Percentiles rank a stretch among this genome's conserved stretches.
phyloP scores from a whole-genome alignment of 179 eudicot genomes.

The Amaranthus tricolor region DNA sequence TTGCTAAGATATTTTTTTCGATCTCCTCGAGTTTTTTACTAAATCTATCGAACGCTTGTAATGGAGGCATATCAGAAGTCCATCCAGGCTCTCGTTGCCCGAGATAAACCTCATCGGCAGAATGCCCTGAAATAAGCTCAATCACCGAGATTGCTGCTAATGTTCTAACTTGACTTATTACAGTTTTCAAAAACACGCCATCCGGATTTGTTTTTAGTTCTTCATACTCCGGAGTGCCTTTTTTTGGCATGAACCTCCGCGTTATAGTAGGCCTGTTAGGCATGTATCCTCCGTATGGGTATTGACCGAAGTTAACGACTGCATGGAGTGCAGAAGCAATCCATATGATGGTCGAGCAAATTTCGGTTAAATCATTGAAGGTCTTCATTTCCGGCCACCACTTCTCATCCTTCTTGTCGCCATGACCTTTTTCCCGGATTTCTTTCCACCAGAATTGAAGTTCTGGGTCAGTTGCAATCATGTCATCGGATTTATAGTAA shows the following conservation, averaged over 20 bases:
- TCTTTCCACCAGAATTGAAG: constrained; percentile 83
- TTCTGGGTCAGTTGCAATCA: constrained; percentile 46
- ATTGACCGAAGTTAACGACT: constrained; percentile 74
- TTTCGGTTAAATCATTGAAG: constrained; percentile 38
- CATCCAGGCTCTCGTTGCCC: constrained; percentile 61
- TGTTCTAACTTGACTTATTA: constrained; percentile 50
- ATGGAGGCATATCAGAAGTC: constrained; percentile 42
- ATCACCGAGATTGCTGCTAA: constrained; percentile 52
- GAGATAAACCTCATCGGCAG: constrained; percentile 69
- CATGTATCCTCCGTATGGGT: constrained; percentile 70
- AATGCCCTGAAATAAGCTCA: constrained; percentile 67
- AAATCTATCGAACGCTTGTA: constrained; percentile 52
- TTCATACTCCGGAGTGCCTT: constrained; percentile 46
- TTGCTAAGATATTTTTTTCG: constrained; percentile 36
- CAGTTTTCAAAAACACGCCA: constrained; percentile 44
- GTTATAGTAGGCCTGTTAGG: constrained; percentile 71
- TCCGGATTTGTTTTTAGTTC: constrained; percentile 56
- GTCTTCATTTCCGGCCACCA: constrained; percentile 88
- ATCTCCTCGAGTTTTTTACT: constrained; percentile 39
- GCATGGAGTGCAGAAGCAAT: constrained; percentile 81
- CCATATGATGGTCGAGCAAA: constrained; percentile 79
- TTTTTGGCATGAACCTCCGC: constrained; percentile 61
- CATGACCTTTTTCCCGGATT: constrained; percentile 66
- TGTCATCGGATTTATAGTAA: constrained; percentile 50
- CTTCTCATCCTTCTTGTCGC: constrained; percentile 64